phyloP scores from a whole-genome alignment of 2,329 filamentous ascomycete species.

The Sporothrix globosa region DNA sequence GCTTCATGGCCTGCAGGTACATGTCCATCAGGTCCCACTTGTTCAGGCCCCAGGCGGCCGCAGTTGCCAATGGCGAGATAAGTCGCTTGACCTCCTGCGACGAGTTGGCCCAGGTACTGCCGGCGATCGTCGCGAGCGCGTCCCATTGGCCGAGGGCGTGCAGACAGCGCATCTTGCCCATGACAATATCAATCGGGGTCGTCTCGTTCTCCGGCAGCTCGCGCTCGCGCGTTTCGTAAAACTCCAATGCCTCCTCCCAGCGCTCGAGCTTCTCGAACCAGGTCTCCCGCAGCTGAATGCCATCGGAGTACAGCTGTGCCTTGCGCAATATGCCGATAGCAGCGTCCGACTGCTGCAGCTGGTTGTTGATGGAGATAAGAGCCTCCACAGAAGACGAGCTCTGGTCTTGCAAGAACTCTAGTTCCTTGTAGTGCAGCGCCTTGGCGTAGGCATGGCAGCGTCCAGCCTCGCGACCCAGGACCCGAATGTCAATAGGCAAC shows the following conservation, averaged over 20 bases:
- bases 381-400: slow-evolving; percentile 95
- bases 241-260: slow-evolving; percentile 94
- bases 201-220: slow-evolving; percentile 63
- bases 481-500: slow-evolving; percentile 93
- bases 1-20: slow-evolving; percentile 93
- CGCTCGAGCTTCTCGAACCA: slow-evolving; percentile 99
- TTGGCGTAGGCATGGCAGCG: slow-evolving; percentile 98
- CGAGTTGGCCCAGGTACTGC: slow-evolving; percentile 92
- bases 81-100: slow-evolving; percentile 82
- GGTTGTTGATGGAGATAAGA: slow-evolving; percentile 98
- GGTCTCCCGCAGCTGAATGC: slow-evolving; percentile 91
- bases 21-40: slow-evolving; percentile 99
- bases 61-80: slow-evolving; percentile 91
- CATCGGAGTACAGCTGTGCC: slow-evolving; percentile 91
- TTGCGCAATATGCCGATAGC: slow-evolving; percentile 97
- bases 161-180: slow-evolving; percentile 99
- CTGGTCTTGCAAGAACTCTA: slow-evolving; percentile 97
- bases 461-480: slow-evolving; percentile 89
- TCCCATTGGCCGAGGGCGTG: slow-evolving; percentile 99
- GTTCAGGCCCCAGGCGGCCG: slow-evolving; percentile 91
- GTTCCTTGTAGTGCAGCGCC: slow-evolving; percentile 96
- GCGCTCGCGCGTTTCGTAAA: slow-evolving; percentile 83
- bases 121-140: slow-evolving; percentile 80
- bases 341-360: slow-evolving; percentile 96
- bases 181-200: slow-evolving; percentile 86